Conservation (phyloP, 2,329 filamentous ascomycete species). For the Aspergillus niger region DNA sequence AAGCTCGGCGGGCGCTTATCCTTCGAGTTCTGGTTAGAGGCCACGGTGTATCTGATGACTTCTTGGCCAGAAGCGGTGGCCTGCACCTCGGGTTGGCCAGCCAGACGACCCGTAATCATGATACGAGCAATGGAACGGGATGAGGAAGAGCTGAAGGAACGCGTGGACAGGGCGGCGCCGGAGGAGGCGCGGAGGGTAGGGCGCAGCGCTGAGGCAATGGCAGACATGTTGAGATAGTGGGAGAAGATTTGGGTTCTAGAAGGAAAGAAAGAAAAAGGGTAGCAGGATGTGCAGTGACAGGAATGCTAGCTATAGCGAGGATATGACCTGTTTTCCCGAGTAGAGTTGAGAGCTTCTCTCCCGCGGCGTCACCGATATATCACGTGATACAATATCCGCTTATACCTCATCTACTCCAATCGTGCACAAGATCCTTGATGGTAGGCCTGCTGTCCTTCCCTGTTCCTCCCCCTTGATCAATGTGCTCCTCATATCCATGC, state of each 20-base stretch:
- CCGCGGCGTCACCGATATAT: neutral
- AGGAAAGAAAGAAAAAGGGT: neutral
- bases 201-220: slow-evolving; percentile 58
- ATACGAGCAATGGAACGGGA: slow-evolving; percentile 71
- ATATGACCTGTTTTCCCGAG: neutral
- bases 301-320: neutral
- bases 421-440: no score
- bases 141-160: slow-evolving; percentile 73
- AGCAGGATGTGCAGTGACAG: neutral
- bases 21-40: slow-evolving; percentile 64
- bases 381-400: neutral
- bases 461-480: no score
- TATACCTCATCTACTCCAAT: neutral
- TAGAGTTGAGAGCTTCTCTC: neutral
- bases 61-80: slow-evolving; percentile 71
- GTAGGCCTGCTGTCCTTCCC: neutral
- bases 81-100: slow-evolving; percentile 72
- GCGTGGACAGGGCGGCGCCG: slow-evolving; percentile 49
- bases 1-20: slow-evolving; percentile 79
- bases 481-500: no score
- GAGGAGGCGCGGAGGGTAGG: slow-evolving; percentile 51
- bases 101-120: slow-evolving; percentile 83
- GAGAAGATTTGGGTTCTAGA: neutral
- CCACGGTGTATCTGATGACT: slow-evolving; percentile 75
- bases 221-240: slow-evolving; percentile 29